These are phyloP conservation scores for Nemania sp. DNA, from an alignment of 2,329 filamentous ascomycete species.

Conservation along the genomic window DNA sequence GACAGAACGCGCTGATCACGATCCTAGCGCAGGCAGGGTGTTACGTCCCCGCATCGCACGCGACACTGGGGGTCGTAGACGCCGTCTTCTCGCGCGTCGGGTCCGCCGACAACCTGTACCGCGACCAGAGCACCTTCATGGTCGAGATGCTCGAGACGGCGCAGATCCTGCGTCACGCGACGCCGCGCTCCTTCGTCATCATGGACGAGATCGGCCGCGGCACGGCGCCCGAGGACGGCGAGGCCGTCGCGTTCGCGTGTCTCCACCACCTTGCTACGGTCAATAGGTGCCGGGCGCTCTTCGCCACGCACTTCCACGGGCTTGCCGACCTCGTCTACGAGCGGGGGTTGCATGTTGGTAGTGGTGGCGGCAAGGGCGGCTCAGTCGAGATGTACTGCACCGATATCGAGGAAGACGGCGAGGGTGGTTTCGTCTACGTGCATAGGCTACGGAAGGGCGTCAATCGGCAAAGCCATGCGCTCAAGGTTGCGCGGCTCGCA, in stretches of 20 bases:
- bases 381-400: conserved; percentile 81
- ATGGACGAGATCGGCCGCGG: conserved; percentile 98
- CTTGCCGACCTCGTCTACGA: conserved; percentile 75
- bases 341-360: conserved; percentile 47
- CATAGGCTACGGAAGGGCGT: conserved; percentile 81
- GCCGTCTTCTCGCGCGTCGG: conserved; percentile 93
- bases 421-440: conserved; percentile 79
- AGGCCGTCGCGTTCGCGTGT: conserved; percentile 87
- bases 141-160: conserved; percentile 99
- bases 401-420: conserved; percentile 76
- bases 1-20: conserved; percentile 93
- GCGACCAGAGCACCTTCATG: conserved; percentile 98
- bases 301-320: conserved; percentile 92
- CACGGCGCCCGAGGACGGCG: conserved; percentile 90
- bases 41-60: conserved; percentile 88
- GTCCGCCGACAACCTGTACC: conserved; percentile 92
- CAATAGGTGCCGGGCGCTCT: conserved; percentile 80
- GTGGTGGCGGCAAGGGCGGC: conserved; percentile 39
- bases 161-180: conserved; percentile 83
- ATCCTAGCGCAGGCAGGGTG: conserved; percentile 91
- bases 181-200: conserved; percentile 84
- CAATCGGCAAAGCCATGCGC: conserved; percentile 84
- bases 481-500: conserved; percentile 91
- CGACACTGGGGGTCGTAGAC: conserved; percentile 89
- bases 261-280: conserved; percentile 79